Evolutionary conservation across 2,329 filamentous ascomycete species (phyloP).

Genomic region (Clarireedia homoeocarpa): DNA sequence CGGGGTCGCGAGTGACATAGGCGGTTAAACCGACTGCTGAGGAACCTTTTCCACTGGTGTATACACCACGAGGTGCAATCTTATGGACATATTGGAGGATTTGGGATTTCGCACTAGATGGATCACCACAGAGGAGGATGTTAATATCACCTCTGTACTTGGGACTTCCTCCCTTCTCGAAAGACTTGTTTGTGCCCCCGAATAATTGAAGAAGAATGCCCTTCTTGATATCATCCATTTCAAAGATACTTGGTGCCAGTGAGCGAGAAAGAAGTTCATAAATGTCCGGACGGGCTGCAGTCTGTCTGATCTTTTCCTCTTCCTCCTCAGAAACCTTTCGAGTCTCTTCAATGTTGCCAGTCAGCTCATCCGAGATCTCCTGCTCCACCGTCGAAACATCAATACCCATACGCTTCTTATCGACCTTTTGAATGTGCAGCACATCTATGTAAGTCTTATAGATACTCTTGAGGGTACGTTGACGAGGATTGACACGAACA

Average conservation of each 20-base stretch:
- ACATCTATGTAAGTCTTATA: conserved; percentile 98
- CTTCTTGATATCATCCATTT: conserved; percentile 98
- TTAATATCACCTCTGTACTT: conserved; percentile 98
- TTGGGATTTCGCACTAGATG: conserved; percentile 94
- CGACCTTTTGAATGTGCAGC: conserved; percentile 90
- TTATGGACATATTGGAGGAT: conserved; percentile 92
- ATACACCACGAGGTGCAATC: conserved; percentile 83
- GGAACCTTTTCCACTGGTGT: conserved; percentile 69
- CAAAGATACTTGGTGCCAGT: conserved; percentile 89
- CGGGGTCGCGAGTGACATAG: conserved; percentile 68
- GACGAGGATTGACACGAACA: conserved; percentile 87
- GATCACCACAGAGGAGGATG: conserved; percentile 90
- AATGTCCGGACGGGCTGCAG: conserved; percentile 72
- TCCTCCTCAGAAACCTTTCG: conserved; percentile 80
- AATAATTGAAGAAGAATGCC: conserved; percentile 95
- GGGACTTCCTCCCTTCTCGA: conserved; percentile 90
- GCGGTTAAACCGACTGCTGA: conserved; percentile 70
- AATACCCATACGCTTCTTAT: conserved; percentile 88
- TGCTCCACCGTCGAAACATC: conserved; percentile 83
- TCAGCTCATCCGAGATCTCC: conserved; percentile 53
- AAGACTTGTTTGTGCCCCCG: conserved; percentile 95
- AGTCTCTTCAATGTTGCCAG: conserved; percentile 69
- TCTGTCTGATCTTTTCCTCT: conserved; percentile 78
- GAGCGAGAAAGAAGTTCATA: conserved; percentile 90
- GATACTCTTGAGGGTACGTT: conserved; percentile 85